Percentiles rank a stretch among this genome's conserved stretches.
Evolutionary conservation across 345 rosid genomes (phyloP).

Genomic region (Sonneratia caseolaris): DNA sequence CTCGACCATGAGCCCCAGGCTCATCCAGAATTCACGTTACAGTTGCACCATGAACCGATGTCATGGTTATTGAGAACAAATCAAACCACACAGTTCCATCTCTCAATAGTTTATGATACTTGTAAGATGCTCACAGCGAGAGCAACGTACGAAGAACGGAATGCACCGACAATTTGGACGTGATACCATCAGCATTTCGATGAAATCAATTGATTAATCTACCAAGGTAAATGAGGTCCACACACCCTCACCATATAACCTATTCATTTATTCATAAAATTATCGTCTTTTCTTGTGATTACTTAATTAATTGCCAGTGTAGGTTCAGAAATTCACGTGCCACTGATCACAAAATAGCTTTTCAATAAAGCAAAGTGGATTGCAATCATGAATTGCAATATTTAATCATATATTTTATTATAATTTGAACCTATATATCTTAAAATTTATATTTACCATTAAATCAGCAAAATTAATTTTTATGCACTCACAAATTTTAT

Average conservation of each 20-base stretch:
- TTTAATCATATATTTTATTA: too few relatives aligned
- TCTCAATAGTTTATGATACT: too few relatives aligned
- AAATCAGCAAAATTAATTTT: too few relatives aligned
- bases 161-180: neutral
- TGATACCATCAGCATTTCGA: neutral
- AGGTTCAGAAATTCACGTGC: slow-evolving; percentile 1
- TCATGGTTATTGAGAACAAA: too few relatives aligned
- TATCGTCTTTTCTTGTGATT: neutral
- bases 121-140: too few relatives aligned
- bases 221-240: neutral
- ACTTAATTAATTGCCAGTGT: neutral
- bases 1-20: neutral
- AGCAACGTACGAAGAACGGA: neutral
- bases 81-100: too few relatives aligned
- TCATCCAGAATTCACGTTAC: neutral
- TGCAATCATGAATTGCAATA: too few relatives aligned
- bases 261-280: neutral
- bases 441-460: too few relatives aligned
- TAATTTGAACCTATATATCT: too few relatives aligned
- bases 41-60: neutral
- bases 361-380: neutral
- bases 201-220: neutral
- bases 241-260: neutral
- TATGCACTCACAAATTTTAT: too few relatives aligned
- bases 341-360: neutral